phyloP scores from a whole-genome alignment of 257 asterid species.

The Osmanthus fragrans region DNA sequence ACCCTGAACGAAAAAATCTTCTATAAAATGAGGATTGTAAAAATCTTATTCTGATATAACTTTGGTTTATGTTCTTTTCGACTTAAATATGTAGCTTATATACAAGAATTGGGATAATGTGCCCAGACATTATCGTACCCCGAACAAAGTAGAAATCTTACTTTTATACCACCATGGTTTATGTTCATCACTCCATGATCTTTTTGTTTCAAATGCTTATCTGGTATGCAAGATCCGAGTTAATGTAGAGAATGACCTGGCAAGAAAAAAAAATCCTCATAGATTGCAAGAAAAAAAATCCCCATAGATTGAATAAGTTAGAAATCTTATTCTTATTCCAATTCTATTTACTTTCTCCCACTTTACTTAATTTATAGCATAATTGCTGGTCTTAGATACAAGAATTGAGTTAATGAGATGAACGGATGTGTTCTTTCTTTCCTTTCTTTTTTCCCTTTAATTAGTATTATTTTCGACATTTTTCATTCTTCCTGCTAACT shows the following conservation, averaged over 20 bases:
- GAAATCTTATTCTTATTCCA: background rate
- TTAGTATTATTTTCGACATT: too few relatives aligned
- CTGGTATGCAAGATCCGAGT: background rate
- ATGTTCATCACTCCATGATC: background rate
- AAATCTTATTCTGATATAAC: background rate
- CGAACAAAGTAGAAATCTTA: background rate
- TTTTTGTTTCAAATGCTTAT: conserved; percentile 2
- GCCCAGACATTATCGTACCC: conserved; percentile 20
- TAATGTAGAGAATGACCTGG: background rate
- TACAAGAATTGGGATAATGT: background rate
- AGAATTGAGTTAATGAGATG: background rate
- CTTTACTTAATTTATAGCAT: background rate
- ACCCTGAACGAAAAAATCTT: conserved; percentile 72
- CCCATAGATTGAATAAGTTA: background rate
- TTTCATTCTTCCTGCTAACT: background rate
- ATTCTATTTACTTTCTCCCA: background rate
- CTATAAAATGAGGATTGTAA: conserved; percentile 64
- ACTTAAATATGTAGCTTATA: background rate
- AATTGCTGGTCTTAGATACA: background rate
- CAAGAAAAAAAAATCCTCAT: background rate
- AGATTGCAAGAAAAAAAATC: background rate
- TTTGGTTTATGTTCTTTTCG: background rate
- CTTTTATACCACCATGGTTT: background rate
- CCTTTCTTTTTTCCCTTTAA: too few relatives aligned
- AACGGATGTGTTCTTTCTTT: background rate